These are phyloP conservation scores for Trebouxia sp. DNA, from an alignment of 139 green algal species.

Conservation along the genomic window DNA sequence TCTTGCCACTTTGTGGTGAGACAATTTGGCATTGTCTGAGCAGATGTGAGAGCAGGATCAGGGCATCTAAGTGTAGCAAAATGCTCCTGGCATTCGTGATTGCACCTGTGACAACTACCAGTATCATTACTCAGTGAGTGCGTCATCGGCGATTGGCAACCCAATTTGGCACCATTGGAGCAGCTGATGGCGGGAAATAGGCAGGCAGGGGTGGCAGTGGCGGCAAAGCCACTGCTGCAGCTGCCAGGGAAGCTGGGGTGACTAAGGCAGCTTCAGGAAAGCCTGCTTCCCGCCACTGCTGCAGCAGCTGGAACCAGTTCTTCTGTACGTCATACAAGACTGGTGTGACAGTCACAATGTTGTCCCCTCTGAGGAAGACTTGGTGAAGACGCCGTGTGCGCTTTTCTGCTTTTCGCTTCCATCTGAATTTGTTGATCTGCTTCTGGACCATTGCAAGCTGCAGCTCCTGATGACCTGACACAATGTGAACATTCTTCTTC, in stretches of 20 bases:
- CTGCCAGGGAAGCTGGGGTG: not conserved
- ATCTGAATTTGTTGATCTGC: slow-evolving; percentile 31
- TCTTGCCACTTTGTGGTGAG: no score
- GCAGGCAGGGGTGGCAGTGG: not conserved
- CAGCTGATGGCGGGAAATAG: not conserved
- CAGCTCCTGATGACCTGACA: not conserved
- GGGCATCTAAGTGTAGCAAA: no score
- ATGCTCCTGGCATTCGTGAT: no score
- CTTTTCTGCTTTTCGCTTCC: slow-evolving; percentile 48
- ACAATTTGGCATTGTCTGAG: no score
- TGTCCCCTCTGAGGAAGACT: slow-evolving; percentile 71
- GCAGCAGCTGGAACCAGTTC: not conserved
- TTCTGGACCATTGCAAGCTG: slow-evolving; percentile 17
- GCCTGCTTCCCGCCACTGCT: not conserved
- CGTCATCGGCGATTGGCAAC: not conserved
- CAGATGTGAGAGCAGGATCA: no score
- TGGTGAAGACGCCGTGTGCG: slow-evolving; percentile 60
- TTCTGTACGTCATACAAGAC: not conserved
- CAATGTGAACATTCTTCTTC: not conserved
- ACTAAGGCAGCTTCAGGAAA: not conserved
- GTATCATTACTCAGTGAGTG: no score
- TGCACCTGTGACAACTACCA: no score
- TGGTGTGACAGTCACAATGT: slow-evolving; percentile 56
- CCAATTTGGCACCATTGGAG: not conserved
- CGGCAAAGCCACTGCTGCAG: not conserved